Base-by-base conservation (phyloP, 192 early-diverging fungal genomes). In the Pilobolus umbonatus region DNA sequence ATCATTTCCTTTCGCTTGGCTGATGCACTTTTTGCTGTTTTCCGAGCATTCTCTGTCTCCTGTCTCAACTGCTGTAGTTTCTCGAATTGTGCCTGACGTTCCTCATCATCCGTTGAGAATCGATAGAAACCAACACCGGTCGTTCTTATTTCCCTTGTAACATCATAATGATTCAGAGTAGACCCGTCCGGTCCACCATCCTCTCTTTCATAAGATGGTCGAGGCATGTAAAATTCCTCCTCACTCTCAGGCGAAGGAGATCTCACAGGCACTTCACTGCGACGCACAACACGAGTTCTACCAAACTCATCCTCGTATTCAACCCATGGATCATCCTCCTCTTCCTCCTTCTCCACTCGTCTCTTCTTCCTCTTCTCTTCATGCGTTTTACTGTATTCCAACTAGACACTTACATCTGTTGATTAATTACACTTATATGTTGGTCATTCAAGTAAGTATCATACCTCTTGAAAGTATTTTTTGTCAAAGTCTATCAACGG, bases 251-350 rank as follows among this genome's bases (percentile, higher is more conserved):
- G 62, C 35, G 62, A 51, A 7, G 55, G 48, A 2, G 62, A 65
- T 4, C 62, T 25, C 7, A 39, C 39, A n/a, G 62, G 62, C 26
- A 65, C 4, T 8, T 65, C 46, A 2, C 62, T 65, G 3, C 22
- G 47, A 56, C 62, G 36, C 12, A 84, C 75, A 1, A 85, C 62
- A 19, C 84, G 71, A 30, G 87, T 81, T 17, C 88, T 64, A 9
- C 88, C 88, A 83, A 84, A 90, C 51, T 89, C 84, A 67, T 90
- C 88, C 0, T 77, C 68, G 49, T 85, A 79, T 29, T 88, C 86
- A 0, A 90, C 78, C 84, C 85, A 86, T 14, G 87, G 84, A 82
- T 90, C 87, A 30, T 74, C 73, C 2, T 54, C 56, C n/a, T 64
- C 47, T 0, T 62, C 43, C 1, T 64, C 14, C 3, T 38, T 51